A percentile compares a stretch with the other conserved stretches of the same genome.
phyloP scores from a whole-genome alignment of 1,284 basidiomycete species.

The Abortiporus biennis region DNA sequence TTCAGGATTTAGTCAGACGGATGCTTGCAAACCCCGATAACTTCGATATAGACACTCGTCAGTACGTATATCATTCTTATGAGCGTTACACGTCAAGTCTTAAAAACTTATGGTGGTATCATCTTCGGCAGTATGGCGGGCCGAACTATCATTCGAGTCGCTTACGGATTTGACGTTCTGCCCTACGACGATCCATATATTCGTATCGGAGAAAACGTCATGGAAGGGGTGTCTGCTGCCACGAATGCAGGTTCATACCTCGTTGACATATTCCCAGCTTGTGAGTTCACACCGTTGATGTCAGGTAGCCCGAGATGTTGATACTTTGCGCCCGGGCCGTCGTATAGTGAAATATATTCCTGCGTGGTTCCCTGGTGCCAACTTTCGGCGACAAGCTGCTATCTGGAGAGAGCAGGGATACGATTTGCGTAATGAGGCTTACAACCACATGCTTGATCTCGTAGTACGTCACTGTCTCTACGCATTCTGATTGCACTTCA shows the following conservation, averaged over 20 bases:
- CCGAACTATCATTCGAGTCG: conserved; percentile 10
- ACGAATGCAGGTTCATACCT: conserved; percentile 1
- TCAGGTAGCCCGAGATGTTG: not conserved
- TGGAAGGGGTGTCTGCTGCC: not conserved
- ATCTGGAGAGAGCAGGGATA: conserved; percentile 25
- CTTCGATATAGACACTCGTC: no score
- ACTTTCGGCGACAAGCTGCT: conserved; percentile 41
- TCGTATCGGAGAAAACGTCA: conserved; percentile 4
- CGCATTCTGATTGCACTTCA: not conserved
- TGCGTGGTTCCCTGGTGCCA: conserved; percentile 40
- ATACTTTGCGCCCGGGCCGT: not conserved
- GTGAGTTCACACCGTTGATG: conserved; percentile 1
- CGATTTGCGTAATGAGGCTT: conserved; percentile 28
- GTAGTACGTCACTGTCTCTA: conserved; percentile 15
- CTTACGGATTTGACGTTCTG: conserved; percentile 9
- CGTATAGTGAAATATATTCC: conserved; percentile 34
- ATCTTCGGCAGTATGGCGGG: no score
- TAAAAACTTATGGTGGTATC: no score
- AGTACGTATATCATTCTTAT: no score
- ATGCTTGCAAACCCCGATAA: no score
- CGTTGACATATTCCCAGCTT: conserved; percentile 8
- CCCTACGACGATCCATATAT: conserved; percentile 7
- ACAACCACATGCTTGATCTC: conserved; percentile 23
- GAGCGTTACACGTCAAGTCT: no score
- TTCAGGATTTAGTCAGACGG: no score